Conservation (phyloP, 768 basidiomycete species). For the Trametes sanguinea region DNA sequence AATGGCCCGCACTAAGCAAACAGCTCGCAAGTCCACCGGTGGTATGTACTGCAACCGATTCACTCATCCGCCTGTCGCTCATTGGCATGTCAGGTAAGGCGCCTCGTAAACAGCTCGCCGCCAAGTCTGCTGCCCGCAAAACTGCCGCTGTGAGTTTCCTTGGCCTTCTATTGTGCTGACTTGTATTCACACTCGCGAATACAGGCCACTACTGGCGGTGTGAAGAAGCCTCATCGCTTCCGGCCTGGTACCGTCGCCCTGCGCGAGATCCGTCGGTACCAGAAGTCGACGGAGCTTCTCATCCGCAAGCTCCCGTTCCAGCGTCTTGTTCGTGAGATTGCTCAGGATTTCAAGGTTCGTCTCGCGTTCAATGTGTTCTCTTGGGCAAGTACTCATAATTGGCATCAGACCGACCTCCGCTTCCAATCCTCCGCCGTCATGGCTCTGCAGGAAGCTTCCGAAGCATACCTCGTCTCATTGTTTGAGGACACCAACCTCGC, state of each 20-base stretch:
- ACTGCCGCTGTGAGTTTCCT: constrained; percentile 44
- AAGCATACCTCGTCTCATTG: neutral
- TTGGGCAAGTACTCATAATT: neutral
- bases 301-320: constrained; percentile 63
- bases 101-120: constrained; percentile 71
- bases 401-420: neutral
- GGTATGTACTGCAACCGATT: too few relatives aligned
- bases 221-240: constrained; percentile 58
- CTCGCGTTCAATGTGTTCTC: neutral
- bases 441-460: neutral
- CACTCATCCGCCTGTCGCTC: too few relatives aligned
- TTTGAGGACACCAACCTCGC: neutral
- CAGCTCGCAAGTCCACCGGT: constrained; percentile 77
- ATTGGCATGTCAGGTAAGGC: constrained; percentile 49
- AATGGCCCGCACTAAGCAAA: constrained; percentile 80
- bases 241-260: constrained; percentile 41
- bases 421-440: neutral
- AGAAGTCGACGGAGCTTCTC: constrained; percentile 43
- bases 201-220: constrained; percentile 55
- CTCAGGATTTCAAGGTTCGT: constrained; percentile 63
- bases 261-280: constrained; percentile 43
- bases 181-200: too few relatives aligned
- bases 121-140: constrained; percentile 64
- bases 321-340: constrained; percentile 64
- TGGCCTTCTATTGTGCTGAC: neutral